phyloP scores from a whole-genome alignment of 2,329 filamentous ascomycete species.

The Paracoccidioides lutzii region DNA sequence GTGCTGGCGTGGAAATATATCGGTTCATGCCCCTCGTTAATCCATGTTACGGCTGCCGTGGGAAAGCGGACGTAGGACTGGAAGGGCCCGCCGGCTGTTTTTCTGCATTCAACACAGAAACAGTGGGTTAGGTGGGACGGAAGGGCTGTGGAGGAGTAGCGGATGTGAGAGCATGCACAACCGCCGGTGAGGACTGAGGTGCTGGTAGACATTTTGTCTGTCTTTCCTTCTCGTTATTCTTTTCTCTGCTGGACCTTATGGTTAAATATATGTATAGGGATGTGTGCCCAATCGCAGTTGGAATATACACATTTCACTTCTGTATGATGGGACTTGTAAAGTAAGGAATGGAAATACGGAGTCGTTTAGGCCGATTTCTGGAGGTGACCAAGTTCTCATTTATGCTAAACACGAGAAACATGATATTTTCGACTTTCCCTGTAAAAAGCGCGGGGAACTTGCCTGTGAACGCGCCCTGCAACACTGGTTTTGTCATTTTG shows the following conservation, averaged over 20 bases:
- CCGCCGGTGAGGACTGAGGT: conserved; percentile 25
- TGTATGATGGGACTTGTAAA: too few species aligned
- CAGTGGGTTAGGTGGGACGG: conserved; percentile 31
- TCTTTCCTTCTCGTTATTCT: not conserved
- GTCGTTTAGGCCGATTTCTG: too few species aligned
- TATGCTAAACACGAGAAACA: too few species aligned
- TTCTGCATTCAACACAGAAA: conserved; percentile 39
- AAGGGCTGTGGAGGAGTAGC: conserved; percentile 26
- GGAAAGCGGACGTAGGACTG: conserved; percentile 32
- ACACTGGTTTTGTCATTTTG: too few species aligned
- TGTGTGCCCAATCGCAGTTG: too few species aligned
- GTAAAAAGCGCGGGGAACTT: too few species aligned
- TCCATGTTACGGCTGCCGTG: conserved; percentile 22
- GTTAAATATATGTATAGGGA: too few species aligned
- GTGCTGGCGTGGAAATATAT: conserved; percentile 26
- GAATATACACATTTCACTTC: too few species aligned
- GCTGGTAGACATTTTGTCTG: not conserved
- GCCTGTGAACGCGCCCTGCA: too few species aligned
- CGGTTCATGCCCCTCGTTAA: conserved; percentile 18
- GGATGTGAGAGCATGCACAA: conserved; percentile 33
- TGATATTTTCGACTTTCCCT: too few species aligned
- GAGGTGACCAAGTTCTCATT: too few species aligned
- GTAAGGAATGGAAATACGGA: too few species aligned
- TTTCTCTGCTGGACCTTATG: not conserved
- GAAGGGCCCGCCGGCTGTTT: conserved; percentile 35